Base-by-base conservation (phyloP, 2,329 filamentous ascomycete species). In the Trichoderma lentiforme region DNA sequence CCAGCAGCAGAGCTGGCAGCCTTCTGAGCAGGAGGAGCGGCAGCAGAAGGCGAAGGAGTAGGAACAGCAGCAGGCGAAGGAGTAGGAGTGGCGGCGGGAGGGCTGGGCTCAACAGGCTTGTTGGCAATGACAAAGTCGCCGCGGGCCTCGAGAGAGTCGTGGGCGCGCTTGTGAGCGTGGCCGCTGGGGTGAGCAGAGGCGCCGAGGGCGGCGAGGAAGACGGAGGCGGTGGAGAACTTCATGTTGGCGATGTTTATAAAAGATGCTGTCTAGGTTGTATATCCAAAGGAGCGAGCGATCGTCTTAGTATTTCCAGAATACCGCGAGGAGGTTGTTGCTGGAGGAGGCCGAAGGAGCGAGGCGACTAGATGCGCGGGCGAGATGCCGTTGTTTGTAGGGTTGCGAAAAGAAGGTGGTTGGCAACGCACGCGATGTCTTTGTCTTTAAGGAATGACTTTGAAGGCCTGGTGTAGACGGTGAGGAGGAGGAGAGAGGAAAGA, bases 161-260 rank as follows among this genome's bases (percentile, higher is more conserved):
- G 77, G 64, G 76, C 74, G 73, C 81, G 78, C 73, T 76, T 74
- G 78, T 84, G 83, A 51, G 75, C 78, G 72, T 81, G 80, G 68
- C 78, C 78, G 73, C 81, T 83, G 72, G 83, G 83, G 77, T 81
- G 82, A 69, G 83, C 83, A 73, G 81, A 79, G 71, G 77, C 83
- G 76, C 82, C 81, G 63, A 84, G 75, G 78, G 82, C 82, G 74
- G 82, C 79, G 71, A 84, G 76, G 72, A 82, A 39, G 70, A 83
- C 61, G 57, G 80, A 73, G 70, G 82, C 76, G 26, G 80, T 73
- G 32, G 82, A 79, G 78, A 84, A 77, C 80, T 84, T 84, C 83
- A 85, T 84, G 67, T 74, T 82, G 75, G 64, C 57, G 70, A 63
- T 64, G 18, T 8, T 8, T 34, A 34, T 34, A 34, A 51, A 71